Evolutionary conservation across 345 rosid species (phyloP), one percentile per base, ranked within the genome.

Genomic region (Lagerstroemia speciosa): DNA sequence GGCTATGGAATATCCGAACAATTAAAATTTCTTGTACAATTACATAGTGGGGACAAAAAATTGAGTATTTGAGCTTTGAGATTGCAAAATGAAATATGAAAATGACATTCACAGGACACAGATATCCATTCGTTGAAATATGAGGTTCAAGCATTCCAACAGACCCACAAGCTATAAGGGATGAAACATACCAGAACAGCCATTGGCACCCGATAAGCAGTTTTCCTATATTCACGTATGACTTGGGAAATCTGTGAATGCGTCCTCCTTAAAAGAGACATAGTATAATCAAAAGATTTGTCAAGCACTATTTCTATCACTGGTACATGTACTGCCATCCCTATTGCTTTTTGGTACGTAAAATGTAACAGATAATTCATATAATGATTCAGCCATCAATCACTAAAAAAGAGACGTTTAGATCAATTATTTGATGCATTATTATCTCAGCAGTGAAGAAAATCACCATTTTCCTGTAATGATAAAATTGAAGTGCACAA

Each of bases 161-260:
- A 65, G 29, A 30, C 16, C 62, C 68, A 40, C 6, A 65, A 34
- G 50, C 16, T 30, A 36, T 38, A 70, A 33, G 33, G 41, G 46
- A 46, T 17, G 46, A 71, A 76, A 76, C 87, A 67, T 83, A 91
- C 97, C 97, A 93, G 78, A 62, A 93, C 87, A 48, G 96, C 85
- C 98, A 93, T 93, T 26, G 96, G 93, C 67, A 89, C 98, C 71
- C 97, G 83, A 75, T 93, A 93, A 38, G 89, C 72, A 78, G 98
- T 91, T 78, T 93, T 93, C 74, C 80, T 72, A 73, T 87, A 93
- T 74, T 93, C 98, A 32, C 86, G 86, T 62, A 93, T 80, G 70
- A 87, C 92, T 82, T 93, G 98, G 43, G 97, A 83, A 75, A 93
- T 83, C 79, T 93, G 97, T 64, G 97, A 85, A 77, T 93, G 98